Percentiles rank a stretch among this genome's conserved stretches.
Conservation (phyloP, 2,329 filamentous ascomycete genomes). For the Pseudogymnoascus pannorum region DNA sequence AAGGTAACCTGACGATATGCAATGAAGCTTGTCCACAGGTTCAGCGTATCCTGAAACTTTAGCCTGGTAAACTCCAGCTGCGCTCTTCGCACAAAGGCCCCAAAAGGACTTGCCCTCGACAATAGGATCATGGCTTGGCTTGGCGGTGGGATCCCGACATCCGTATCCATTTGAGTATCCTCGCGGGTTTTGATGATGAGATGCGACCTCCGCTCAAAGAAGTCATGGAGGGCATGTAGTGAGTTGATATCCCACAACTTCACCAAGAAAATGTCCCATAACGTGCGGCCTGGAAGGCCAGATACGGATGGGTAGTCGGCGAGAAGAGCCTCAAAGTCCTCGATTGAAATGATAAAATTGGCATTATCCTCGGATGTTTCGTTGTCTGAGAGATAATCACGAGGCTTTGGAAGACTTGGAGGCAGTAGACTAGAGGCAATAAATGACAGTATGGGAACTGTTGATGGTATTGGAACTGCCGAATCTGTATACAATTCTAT, state of each 20-base stretch:
- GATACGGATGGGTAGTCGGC: slow-evolving; percentile 43
- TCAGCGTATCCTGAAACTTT: slow-evolving; percentile 69
- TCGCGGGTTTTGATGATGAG: slow-evolving; percentile 57
- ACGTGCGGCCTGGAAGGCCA: slow-evolving; percentile 63
- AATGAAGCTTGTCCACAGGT: slow-evolving; percentile 77
- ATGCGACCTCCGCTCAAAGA: slow-evolving; percentile 55
- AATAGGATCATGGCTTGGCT: slow-evolving; percentile 50
- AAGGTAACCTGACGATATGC: slow-evolving; percentile 72
- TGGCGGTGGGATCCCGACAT: slow-evolving; percentile 43
- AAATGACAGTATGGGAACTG: slow-evolving; percentile 71
- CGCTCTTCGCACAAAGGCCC: slow-evolving; percentile 69
- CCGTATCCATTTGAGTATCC: slow-evolving; percentile 48
- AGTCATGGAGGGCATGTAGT: slow-evolving; percentile 69
- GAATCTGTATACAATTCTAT: slow-evolving; percentile 74
- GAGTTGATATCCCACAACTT: slow-evolving; percentile 80
- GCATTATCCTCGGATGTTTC: not conserved
- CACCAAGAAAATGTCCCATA: slow-evolving; percentile 81
- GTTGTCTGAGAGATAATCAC: slow-evolving; percentile 11
- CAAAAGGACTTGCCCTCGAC: slow-evolving; percentile 69
- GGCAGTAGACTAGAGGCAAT: slow-evolving; percentile 64
- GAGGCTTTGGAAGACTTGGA: slow-evolving; percentile 29
- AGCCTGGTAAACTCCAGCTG: slow-evolving; percentile 73
- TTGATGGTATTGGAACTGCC: slow-evolving; percentile 59
- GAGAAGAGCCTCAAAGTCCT: slow-evolving; percentile 54
- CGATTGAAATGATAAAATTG: slow-evolving; percentile 44